Conservation (phyloP, 805 yeast genomes). For the Hanseniaspora osmophila region DNA sequence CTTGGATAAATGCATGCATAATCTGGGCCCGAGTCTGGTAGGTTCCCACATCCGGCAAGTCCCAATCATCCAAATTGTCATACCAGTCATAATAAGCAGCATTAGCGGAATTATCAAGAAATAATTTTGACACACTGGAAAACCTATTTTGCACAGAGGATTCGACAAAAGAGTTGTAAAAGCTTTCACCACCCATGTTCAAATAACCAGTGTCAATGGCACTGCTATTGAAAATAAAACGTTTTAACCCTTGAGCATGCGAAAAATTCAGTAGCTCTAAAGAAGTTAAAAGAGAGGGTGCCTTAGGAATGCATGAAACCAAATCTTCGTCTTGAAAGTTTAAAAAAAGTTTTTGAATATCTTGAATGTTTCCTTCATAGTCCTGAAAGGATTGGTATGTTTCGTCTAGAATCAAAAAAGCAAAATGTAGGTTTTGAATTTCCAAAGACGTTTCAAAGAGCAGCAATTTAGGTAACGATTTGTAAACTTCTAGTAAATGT, state of each 20-base stretch:
- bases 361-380: conserved; percentile 5
- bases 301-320: conserved; percentile 47
- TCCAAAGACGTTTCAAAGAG: conserved; percentile 12
- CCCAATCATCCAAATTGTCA: neutral
- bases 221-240: conserved; percentile 4
- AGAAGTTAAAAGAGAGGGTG: conserved; percentile 40
- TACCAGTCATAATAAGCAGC: neutral
- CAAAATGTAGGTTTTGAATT: conserved; percentile 17
- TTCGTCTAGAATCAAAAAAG: conserved; percentile 26
- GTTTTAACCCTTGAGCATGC: conserved; percentile 12
- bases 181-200: neutral
- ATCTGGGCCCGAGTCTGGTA: neutral
- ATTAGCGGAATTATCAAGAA: neutral
- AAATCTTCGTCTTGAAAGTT: conserved; percentile 50
- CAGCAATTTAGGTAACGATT: conserved; percentile 10
- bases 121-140: neutral
- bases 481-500: conserved; percentile 11
- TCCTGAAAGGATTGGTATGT: conserved; percentile 4
- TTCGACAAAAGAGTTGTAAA: neutral
- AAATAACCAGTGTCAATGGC: neutral
- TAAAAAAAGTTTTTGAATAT: conserved; percentile 29
- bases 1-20: neutral
- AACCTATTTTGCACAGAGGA: neutral
- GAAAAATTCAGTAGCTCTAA: conserved; percentile 26
- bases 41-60: neutral